Conservation (phyloP, 306 rosid species). For the Fagus sylvatica region DNA sequence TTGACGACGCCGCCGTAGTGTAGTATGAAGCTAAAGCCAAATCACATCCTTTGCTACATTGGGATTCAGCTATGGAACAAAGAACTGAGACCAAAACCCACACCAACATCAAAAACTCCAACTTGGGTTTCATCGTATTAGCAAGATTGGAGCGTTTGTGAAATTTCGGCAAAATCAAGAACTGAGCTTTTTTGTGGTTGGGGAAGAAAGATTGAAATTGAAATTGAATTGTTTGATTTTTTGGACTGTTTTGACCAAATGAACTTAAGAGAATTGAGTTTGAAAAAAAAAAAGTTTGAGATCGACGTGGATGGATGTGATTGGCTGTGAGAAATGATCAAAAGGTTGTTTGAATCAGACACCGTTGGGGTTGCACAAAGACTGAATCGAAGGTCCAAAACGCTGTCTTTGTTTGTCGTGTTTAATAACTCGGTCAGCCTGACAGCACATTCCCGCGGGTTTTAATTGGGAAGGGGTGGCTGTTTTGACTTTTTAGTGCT, state of each 20-base stretch:
- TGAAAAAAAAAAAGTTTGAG: no score
- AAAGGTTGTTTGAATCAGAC: no score
- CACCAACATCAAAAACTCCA: conserved; percentile 23
- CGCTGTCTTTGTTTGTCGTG: no score
- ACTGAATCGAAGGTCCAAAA: no score
- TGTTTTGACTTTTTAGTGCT: no score
- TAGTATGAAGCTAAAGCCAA: conserved; percentile 59
- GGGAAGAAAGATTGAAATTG: not conserved
- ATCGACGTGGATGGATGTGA: no score
- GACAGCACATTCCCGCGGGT: no score
- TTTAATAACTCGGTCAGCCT: no score
- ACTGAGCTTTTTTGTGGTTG: not conserved
- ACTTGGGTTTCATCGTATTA: conserved; percentile 43
- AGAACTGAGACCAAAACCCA: conserved; percentile 16
- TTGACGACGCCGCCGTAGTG: not conserved
- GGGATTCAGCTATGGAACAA: conserved; percentile 39
- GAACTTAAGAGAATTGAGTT: not conserved
- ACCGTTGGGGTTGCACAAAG: no score
- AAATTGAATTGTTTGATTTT: not conserved
- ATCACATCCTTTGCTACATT: conserved; percentile 50
- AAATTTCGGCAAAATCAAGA: not conserved
- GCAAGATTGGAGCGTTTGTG: not conserved
- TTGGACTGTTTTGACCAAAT: not conserved
- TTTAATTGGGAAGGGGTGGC: no score
- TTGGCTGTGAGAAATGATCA: no score